Evolutionary conservation across 441 rosid genomes (phyloP), one percentile per base, ranked within the genome.

Genomic region (Eutrema salsugineum): DNA sequence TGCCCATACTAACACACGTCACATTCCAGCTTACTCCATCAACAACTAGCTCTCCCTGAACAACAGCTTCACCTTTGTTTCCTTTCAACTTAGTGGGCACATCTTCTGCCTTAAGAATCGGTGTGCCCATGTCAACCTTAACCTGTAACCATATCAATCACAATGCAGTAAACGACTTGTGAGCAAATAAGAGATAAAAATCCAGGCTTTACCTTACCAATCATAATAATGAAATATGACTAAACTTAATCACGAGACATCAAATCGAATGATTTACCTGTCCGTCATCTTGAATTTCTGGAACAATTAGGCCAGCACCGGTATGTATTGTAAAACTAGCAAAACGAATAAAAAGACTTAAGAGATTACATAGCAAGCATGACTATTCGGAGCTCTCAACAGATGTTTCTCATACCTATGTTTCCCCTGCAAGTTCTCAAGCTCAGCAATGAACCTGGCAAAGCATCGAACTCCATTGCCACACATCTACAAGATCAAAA

Each of bases 1-100:
- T 93, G 15, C 99, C 98, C 99, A 93, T 95, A 50, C 98, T 89
- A 80, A 93, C 97, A 65, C 98, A 93, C 17, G 97, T 95, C 68
- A 88, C 96, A 79, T 80, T 78, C 99, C 99, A 93, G 60, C 77
- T 78, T 42, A 80, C 86, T 63, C 95, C 95, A 84, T 93, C 95
- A 15, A 95, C 90, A 73, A 72, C 80, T 49, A 93, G 73, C 42
- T 83, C 95, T 3, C 88, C 79, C 60, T 91, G 83, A 71, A 93
- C 90, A 77, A 86, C 96, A 79, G 97, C 83, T 59, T 80, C 87
- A 65, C 73, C 89, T 80, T 85, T 79, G 77, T 85, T 95, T n/a
- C 92, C 85, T 8, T 81, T 47, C 69, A 95, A 79, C 55, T 68
- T 86, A 8, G 98, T 91, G 8, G 99, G 98, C 50, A 93, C 90